Base-by-base conservation (phyloP, 2,329 filamentous ascomycete genomes). In the Tolypocladium tropicale region DNA sequence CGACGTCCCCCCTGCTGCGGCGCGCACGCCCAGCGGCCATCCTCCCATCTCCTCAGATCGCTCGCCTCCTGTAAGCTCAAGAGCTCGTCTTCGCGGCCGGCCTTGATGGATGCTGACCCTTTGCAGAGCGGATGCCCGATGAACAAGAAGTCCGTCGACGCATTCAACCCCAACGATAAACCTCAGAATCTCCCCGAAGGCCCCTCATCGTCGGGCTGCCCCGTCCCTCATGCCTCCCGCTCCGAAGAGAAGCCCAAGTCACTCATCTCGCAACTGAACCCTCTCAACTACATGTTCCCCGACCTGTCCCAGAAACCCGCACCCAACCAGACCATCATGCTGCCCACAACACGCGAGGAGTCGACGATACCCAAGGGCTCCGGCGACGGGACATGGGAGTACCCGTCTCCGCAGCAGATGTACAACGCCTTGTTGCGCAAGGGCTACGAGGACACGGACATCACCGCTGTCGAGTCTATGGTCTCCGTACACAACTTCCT, bases 321-420 rank as follows among this genome's bases (percentile, higher is more conserved):
- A 2, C 77, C 83, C 0, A 78, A 88, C 60, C 94, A 99, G 72
- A 80, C 82, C 4, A 73, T 88, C 30, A 76, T 79, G 28, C 82
- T 99, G 1, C 89, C 92, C 0, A 88, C 92, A 2, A 81, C 85
- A 7, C 88, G 94, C 63, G 91, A 96, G 71, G 75, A 81, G 33
- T 95, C 90, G 1, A 91, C 92, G 1, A 99, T 99, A 63, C 94
- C 94, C n/a, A 88, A 88, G 63, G 90, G 89, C 65, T 84, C 88
- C 58, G 81, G 83, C 52, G 80, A 85, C 54, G 83, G 85, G 51
- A 95, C 89, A 66, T 99, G 94, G 94, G 94, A 97, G 72, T 99
- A 99, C 69, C 94, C 94, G 0, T 96, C 91, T 0, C 93, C 94
- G 0, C 94, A 99, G 75, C 94, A 99, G 73, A 99, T 99, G 94